phyloP scores from a whole-genome alignment of 768 basidiomycete genomes.

The Leucocoprinus birnbaumii region DNA sequence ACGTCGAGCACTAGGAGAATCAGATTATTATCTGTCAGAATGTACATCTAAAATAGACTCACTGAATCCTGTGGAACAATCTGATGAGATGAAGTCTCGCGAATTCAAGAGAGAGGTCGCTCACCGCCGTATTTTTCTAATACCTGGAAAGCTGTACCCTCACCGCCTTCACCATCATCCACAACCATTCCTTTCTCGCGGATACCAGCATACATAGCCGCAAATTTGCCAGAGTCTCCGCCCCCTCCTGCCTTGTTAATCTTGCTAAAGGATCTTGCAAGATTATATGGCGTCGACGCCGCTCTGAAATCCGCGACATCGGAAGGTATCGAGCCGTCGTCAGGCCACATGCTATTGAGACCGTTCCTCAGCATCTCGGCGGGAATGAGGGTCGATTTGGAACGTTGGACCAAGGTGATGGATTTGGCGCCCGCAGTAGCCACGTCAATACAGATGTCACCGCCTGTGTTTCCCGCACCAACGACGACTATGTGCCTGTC shows the following conservation, averaged over 20 bases:
- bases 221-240: constrained; percentile 1
- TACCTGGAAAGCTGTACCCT: constrained; percentile 1
- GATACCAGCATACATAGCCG: constrained; percentile 1
- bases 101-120: neutral
- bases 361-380: neutral
- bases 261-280: neutral
- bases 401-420: constrained; percentile 8
- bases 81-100: neutral
- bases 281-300: neutral
- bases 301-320: constrained; percentile 2
- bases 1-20: constrained; percentile 32
- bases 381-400: neutral
- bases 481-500: constrained; percentile 5
- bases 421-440: neutral
- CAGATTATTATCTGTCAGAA: neutral
- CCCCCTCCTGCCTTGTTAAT: constrained; percentile 1
- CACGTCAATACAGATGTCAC: constrained; percentile 8
- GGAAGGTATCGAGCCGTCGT: constrained; percentile 6
- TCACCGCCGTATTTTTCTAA: constrained; percentile 5
- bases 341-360: neutral
- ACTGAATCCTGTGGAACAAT: constrained; percentile 5
- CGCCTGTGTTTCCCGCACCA: constrained; percentile 4
- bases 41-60: neutral
- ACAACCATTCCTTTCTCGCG: constrained; percentile 10
- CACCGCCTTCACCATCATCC: neutral